Percentiles rank a stretch among this genome's conserved stretches.
Evolutionary conservation across 768 basidiomycete species (phyloP).

Genomic region (Termitomyces sp.): DNA sequence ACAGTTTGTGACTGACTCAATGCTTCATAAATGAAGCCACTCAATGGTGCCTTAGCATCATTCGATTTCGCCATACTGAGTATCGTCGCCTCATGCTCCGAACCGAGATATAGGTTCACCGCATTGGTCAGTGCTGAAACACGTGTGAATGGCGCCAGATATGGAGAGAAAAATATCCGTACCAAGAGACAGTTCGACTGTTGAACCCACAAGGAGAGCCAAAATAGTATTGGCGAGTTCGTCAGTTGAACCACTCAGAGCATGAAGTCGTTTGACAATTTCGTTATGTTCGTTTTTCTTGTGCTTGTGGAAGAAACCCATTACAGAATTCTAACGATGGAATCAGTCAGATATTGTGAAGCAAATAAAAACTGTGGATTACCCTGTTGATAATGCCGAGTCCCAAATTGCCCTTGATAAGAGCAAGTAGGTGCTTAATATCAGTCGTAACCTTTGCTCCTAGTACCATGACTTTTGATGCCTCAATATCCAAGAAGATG

Average conservation of each 20-base stretch:
- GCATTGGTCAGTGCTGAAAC: conserved; percentile 58
- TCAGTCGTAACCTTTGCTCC: conserved; percentile 48
- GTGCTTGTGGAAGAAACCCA: conserved; percentile 40
- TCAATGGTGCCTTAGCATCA: conserved; percentile 34
- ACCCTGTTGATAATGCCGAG: conserved; percentile 42
- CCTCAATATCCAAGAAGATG: conserved; percentile 71
- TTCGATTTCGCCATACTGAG: conserved; percentile 27
- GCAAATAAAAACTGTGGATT: conserved; percentile 7
- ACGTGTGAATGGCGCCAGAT: conserved; percentile 1
- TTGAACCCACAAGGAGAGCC: conserved; percentile 63
- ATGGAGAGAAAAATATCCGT: conserved; percentile 13
- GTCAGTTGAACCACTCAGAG: conserved; percentile 53
- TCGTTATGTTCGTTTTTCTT: conserved; percentile 46
- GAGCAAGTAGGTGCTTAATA: conserved; percentile 46
- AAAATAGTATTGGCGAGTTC: conserved; percentile 66
- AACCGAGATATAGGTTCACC: conserved; percentile 60
- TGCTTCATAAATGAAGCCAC: conserved; percentile 64
- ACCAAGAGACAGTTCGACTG: conserved; percentile 71
- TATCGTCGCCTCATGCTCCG: conserved; percentile 36
- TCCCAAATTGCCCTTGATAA: conserved; percentile 52
- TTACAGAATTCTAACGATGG: conserved; percentile 33
- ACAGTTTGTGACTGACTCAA: conserved; percentile 44
- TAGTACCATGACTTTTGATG: conserved; percentile 52
- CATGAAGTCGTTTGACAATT: conserved; percentile 54
- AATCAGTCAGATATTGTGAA: conserved; percentile 14